A percentile compares a stretch with the other conserved stretches of the same genome.
Conservation (phyloP, 345 rosid species). For the Pistacia vera region DNA sequence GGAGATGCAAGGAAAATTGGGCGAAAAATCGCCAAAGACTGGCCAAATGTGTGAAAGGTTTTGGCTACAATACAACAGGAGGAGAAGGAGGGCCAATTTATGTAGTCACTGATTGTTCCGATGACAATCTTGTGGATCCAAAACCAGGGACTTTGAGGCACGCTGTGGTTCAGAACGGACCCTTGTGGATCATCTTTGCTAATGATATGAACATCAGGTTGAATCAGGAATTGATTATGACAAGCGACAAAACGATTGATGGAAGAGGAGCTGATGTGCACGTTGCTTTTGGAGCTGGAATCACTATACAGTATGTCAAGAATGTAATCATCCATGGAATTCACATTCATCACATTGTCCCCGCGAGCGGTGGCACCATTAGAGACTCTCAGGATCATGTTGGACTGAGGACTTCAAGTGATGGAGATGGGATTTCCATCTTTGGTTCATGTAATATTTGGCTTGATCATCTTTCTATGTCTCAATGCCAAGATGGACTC, state of each 20-base stretch:
- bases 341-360: conserved; percentile 50
- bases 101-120: conserved; percentile 57
- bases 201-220: conserved; percentile 64
- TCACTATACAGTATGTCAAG: conserved; percentile 63
- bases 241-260: conserved; percentile 74
- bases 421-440: conserved; percentile 70
- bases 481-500: conserved; percentile 53
- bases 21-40: conserved; percentile 50
- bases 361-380: conserved; percentile 53
- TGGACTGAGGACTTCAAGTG: conserved; percentile 51
- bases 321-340: conserved; percentile 72
- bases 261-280: conserved; percentile 70
- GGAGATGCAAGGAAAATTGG: conserved; percentile 62
- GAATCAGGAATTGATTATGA: conserved; percentile 54
- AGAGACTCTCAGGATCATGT: conserved; percentile 65
- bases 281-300: conserved; percentile 59
- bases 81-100: conserved; percentile 58
- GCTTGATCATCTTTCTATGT: conserved; percentile 77
- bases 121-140: conserved; percentile 51
- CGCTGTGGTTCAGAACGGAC: conserved; percentile 63
- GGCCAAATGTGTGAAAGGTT: conserved; percentile 66
- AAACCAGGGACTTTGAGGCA: conserved; percentile 76
- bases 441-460: conserved; percentile 63
- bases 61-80: conserved; percentile 66
- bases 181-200: conserved; percentile 79